A percentile compares a stretch with the other conserved stretches of the same genome.
Conservation (phyloP, 805 yeast species). For the Isabelozyma rhagii region DNA sequence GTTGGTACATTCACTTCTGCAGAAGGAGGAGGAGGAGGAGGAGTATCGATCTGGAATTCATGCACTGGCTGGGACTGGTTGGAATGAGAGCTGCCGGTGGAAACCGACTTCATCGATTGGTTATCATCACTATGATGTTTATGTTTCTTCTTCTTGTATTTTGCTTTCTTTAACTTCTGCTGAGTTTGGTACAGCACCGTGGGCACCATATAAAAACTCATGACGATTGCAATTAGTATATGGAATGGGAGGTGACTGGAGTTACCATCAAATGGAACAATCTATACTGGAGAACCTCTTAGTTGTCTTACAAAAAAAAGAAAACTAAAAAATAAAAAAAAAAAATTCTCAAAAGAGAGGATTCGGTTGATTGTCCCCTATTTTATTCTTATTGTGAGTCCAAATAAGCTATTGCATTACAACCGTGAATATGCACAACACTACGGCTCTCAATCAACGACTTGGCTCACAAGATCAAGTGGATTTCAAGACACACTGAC, state of each 20-base stretch:
- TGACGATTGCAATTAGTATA: constrained; percentile 4
- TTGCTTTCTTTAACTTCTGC: constrained; percentile 29
- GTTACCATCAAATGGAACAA: background rate
- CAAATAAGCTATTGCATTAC: too few species aligned
- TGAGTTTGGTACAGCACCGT: constrained; percentile 39
- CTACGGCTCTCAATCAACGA: too few species aligned
- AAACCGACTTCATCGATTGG: background rate
- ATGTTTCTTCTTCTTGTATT: constrained; percentile 12
- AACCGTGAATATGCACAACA: too few species aligned
- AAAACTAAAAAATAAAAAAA: background rate
- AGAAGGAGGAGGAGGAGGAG: background rate
- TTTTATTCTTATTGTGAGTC: too few species aligned
- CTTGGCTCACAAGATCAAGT: too few species aligned
- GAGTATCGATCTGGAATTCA: background rate
- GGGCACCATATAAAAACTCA: constrained; percentile 40
- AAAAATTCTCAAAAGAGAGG: too few species aligned
- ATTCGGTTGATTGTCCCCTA: too few species aligned
- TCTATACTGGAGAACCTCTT: too few species aligned
- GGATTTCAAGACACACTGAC: too few species aligned
- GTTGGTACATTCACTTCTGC: background rate
- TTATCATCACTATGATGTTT: background rate
- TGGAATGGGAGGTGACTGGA: background rate
- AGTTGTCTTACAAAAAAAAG: background rate
- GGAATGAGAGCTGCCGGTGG: background rate
- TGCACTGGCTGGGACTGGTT: background rate